Evolutionary conservation across 768 basidiomycete species (phyloP), one percentile per base, ranked within the genome.

Genomic region (Piloderma croceum): DNA sequence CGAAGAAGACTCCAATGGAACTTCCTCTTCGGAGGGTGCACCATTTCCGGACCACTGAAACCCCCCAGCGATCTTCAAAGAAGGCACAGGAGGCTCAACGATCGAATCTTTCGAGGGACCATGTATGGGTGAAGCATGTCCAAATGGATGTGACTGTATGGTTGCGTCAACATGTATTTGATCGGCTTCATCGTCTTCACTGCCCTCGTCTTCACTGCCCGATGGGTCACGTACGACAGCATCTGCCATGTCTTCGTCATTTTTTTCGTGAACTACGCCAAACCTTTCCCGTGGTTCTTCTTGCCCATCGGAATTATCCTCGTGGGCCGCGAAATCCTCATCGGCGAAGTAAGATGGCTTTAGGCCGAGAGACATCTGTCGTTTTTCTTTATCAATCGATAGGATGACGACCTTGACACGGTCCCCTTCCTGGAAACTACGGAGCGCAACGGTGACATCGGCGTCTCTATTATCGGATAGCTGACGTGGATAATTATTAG

Each of bases 321-420:
- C 67, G 20, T 53, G 54, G 18, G 52, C 62, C 5, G 68, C 61
- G 36, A 80, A 73, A 44, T 84, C 85, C 34, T 81, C 79, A 19
- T 77, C 78, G 31, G 54, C 62, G 58, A 96, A 93, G 59, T 86
- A 79, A 20, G 91, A 94, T 19, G 90, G 87, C 59, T 94, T 97
- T 42, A 98, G 68, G 25, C 79, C 73, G 41, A 85, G 71, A 37
- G 88, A 83, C 41, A 99, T 70, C 43, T 90, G 90, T 33, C 81
- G 80, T 52, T 83, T 88, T 43, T 82, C 81, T 20, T 73, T 70
- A 47, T 92, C 83, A 39, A 93, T 70, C 7, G 74, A 74, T 25
- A 83, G 60, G 31, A 99, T 73, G 36, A 82, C 59, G 2, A 85
- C 88, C 59, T 83, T 88, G 45, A 97, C 87, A 27, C 70, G 73